These are phyloP conservation scores for Calonectria crousiana DNA, from an alignment of 2,329 filamentous ascomycete species.

Conservation along the genomic window DNA sequence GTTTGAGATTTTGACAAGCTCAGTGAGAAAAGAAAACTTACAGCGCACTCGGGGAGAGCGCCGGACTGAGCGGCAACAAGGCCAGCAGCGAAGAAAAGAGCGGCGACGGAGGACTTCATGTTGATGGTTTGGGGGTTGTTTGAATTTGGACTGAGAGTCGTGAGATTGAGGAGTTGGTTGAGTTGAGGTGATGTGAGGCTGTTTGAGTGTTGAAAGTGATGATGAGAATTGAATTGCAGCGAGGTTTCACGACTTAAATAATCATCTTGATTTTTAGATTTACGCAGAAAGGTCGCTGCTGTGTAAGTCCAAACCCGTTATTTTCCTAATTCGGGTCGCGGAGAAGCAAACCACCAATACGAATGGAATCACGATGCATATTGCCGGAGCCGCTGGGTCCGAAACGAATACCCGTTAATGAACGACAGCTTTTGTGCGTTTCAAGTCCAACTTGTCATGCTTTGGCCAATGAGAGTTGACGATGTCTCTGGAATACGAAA, in stretches of 20 bases:
- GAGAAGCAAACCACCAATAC: not conserved
- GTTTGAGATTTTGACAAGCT: too few species aligned
- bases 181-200: not conserved
- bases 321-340: not conserved
- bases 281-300: too few species aligned
- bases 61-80: not conserved
- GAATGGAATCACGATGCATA: not conserved
- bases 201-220: not conserved
- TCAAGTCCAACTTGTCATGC: not conserved
- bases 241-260: not conserved
- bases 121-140: not conserved
- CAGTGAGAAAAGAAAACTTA: not conserved
- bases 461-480: not conserved
- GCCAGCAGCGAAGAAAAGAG: not conserved
- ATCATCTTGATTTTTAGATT: not conserved
- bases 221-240: not conserved
- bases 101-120: not conserved
- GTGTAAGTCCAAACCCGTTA: not conserved
- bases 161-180: not conserved
- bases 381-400: not conserved
- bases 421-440: not conserved
- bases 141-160: not conserved
- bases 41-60: not conserved
- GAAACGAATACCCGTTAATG: not conserved
- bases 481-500: not conserved